Evolutionary conservation across 768 basidiomycete genomes (phyloP).

Genomic region (Pulveroboletus sp.): DNA sequence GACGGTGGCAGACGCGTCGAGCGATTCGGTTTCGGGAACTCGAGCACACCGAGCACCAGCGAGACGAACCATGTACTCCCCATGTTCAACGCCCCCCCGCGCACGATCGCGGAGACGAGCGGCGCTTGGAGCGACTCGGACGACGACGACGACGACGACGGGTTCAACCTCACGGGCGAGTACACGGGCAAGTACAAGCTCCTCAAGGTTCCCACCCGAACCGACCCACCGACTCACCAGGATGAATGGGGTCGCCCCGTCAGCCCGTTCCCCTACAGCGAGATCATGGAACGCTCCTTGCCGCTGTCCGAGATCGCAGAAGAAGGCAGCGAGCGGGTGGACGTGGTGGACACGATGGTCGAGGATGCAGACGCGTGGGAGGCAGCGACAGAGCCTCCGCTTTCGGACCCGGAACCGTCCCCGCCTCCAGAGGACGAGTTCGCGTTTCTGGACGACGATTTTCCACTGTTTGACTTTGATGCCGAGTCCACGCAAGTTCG

Average conservation of each 20-base stretch:
- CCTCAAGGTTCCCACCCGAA: slow-evolving; percentile 56
- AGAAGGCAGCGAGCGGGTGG: neutral
- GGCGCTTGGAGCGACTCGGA: slow-evolving; percentile 28
- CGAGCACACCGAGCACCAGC: slow-evolving; percentile 1
- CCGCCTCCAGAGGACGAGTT: slow-evolving; percentile 16
- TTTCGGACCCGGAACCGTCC: slow-evolving; percentile 14
- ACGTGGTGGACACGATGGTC: neutral
- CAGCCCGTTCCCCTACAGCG: slow-evolving; percentile 56
- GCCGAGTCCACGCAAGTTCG: slow-evolving; percentile 15
- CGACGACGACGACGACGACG: slow-evolving; percentile 27
- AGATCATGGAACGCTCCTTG: slow-evolving; percentile 30
- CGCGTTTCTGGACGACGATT: slow-evolving; percentile 13
- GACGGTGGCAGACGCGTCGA: slow-evolving; percentile 2
- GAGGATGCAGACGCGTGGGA: slow-evolving; percentile 18
- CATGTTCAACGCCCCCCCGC: slow-evolving; percentile 10
- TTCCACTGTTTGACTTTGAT: slow-evolving; percentile 13
- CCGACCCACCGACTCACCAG: slow-evolving; percentile 58
- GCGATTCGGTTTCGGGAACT: neutral
- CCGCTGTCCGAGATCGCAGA: slow-evolving; percentile 11
- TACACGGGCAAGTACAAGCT: slow-evolving; percentile 64
- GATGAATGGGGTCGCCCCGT: slow-evolving; percentile 66
- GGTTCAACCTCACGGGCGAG: slow-evolving; percentile 45
- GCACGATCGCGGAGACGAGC: neutral
- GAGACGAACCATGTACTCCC: slow-evolving; percentile 13
- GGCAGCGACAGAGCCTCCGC: slow-evolving; percentile 19